Conservation (phyloP, 768 basidiomycete genomes). For the Russula vinacea region DNA sequence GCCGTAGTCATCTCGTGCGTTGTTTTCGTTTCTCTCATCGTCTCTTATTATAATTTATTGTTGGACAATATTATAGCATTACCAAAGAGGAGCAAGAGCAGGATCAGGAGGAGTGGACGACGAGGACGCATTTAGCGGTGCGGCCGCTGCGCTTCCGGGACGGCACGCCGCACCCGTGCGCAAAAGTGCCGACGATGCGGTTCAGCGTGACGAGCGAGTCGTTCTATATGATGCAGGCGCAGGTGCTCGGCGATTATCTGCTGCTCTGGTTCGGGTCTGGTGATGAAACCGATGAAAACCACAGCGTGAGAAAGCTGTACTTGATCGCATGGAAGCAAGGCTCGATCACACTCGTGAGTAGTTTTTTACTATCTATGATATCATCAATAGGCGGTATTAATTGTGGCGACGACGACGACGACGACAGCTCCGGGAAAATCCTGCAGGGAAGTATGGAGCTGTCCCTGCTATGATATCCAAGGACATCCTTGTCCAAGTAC, state of each 20-base stretch:
- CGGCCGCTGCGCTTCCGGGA: not conserved
- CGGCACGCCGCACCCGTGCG: constrained; percentile 8
- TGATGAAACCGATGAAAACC: not conserved
- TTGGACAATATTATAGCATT: too few relatives aligned
- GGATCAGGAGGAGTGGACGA: not conserved
- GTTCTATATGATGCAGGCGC: not conserved
- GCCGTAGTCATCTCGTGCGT: constrained; percentile 9
- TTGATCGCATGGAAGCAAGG: constrained; percentile 21
- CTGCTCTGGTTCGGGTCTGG: not conserved
- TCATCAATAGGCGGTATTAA: not conserved
- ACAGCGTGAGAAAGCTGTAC: not conserved
- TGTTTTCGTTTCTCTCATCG: not conserved
- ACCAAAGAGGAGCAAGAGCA: too few relatives aligned
- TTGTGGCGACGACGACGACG: not conserved
- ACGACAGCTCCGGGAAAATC: constrained; percentile 10
- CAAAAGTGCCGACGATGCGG: not conserved
- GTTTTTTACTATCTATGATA: not conserved
- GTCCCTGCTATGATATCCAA: constrained; percentile 9
- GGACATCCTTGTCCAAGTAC: constrained; percentile 5
- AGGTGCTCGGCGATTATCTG: constrained; percentile 10
- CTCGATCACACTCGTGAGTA: constrained; percentile 1
- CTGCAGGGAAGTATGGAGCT: not conserved
- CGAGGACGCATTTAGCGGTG: not conserved
- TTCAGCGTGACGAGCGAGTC: not conserved
- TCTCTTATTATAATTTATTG: not conserved